Evolutionary conservation across 495 filamentous ascomycete species (phyloP), one percentile per base, ranked within the genome.

Genomic region (Tuber magnatum): DNA sequence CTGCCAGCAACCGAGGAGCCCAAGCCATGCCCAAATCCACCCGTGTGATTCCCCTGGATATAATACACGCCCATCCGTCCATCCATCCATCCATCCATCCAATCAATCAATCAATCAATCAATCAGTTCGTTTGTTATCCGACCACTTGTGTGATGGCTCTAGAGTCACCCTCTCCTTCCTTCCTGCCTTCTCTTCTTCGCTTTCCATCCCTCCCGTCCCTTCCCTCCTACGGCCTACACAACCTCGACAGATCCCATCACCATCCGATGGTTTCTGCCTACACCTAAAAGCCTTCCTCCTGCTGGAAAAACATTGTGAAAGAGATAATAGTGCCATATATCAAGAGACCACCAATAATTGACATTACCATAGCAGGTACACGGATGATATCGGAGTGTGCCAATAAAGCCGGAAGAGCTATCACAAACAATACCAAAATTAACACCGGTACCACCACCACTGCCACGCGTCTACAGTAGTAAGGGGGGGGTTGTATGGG

Each of bases 281-380:
- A 35, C 56, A 35, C 56, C 38, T 79, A 90, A 80, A 92, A 99
- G 79, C 97, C 95, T 78, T 94, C 89, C 85, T 97, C 92, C 83
- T 97, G 93, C 83, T 93, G 90, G 88, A 99, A 99, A 86, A 98
- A 98, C 93, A 96, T 93, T 56, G 89, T 91, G 85, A 99, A 99
- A 83, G 90, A 93, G 83, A 98, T 95, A 82, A 99, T 97, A 22
- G 95, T 99, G 46, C 93, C 93, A 84, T 99, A 99, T 80, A 98
- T 98, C 83, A 99, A 84, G 61, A 97, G 84, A 68, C 95, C 95
- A 35, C 95, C 95, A 71, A 95, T 84, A 79, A 98, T 92, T 42
- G 91, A 94, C 95, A 99, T 98, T 83, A 92, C 85, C 92, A 97
- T 97, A 43, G 95, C 95, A n/a, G 92, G 88, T 61, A 91, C 82